phyloP scores from a whole-genome alignment of 306 rosid species.

The Sicyos edulis region DNA sequence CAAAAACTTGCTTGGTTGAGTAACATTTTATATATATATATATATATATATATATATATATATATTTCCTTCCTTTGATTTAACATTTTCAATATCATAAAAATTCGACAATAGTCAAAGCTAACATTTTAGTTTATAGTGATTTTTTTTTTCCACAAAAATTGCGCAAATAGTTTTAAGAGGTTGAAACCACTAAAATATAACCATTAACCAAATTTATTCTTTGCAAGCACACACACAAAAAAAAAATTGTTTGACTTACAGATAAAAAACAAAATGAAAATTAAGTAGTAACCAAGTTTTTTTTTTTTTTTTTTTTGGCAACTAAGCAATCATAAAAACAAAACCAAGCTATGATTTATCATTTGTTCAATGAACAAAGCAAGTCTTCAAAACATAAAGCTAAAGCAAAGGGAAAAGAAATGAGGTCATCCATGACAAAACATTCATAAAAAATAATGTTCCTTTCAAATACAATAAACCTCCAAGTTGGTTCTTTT shows the following conservation, averaged over 20 bases:
- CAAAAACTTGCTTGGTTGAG: too few species aligned
- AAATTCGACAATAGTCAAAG: too few species aligned
- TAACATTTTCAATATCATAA: too few species aligned
- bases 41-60: too few species aligned
- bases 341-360: neutral
- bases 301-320: neutral
- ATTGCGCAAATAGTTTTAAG: too few species aligned
- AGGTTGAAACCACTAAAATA: too few species aligned
- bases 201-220: neutral
- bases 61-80: too few species aligned
- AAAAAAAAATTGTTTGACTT: too few species aligned
- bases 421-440: constrained; percentile 20
- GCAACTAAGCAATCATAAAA: neutral
- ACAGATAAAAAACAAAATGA: neutral
- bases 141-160: too few species aligned
- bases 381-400: neutral
- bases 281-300: neutral
- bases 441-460: neutral
- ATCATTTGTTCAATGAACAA: constrained; percentile 3
- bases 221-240: neutral
- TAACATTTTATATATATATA: too few species aligned
- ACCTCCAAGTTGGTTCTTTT: constrained; percentile 12
- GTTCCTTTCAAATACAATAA: neutral
- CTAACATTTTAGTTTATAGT: too few species aligned
- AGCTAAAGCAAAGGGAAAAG: neutral